Percentiles rank a stretch among this genome's conserved stretches.
Conservation (phyloP, 2,329 filamentous ascomycete species). For the Pestalotiopsis sp. region DNA sequence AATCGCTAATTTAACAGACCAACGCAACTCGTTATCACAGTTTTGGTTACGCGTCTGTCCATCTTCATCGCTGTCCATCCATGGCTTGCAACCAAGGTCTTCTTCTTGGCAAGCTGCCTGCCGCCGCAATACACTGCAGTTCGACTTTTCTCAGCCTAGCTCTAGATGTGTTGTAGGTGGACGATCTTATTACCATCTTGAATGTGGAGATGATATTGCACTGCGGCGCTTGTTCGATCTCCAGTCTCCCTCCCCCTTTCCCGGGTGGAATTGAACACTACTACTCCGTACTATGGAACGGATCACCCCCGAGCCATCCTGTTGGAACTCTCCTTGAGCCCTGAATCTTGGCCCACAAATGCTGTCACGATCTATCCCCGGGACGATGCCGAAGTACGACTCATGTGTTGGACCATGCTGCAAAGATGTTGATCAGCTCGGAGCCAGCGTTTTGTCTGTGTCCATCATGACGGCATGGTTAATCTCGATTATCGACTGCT, state of each 20-base stretch:
- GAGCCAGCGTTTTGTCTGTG: neutral
- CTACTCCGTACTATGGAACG: neutral
- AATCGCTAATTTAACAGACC: conserved; percentile 3
- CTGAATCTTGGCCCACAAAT: neutral
- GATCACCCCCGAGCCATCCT: neutral
- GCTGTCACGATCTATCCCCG: neutral
- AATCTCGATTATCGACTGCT: neutral
- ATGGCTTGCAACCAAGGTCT: neutral
- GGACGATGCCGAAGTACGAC: neutral
- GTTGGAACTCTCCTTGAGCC: neutral
- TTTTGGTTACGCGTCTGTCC: neutral
- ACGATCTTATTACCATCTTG: neutral
- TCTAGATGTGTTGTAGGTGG: neutral
- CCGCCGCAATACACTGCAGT: neutral
- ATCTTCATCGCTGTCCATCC: conserved; percentile 3
- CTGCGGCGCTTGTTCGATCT: neutral
- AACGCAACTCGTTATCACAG: neutral
- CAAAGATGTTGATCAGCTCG: neutral
- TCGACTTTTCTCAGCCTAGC: neutral
- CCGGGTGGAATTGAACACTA: neutral
- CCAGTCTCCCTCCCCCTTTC: neutral
- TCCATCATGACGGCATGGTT: neutral
- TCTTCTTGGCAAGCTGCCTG: too few species aligned
- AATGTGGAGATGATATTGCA: neutral
- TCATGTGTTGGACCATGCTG: neutral